phyloP scores from a whole-genome alignment of 2,329 filamentous ascomycete species.

The Drechslerella stenobrocha region DNA sequence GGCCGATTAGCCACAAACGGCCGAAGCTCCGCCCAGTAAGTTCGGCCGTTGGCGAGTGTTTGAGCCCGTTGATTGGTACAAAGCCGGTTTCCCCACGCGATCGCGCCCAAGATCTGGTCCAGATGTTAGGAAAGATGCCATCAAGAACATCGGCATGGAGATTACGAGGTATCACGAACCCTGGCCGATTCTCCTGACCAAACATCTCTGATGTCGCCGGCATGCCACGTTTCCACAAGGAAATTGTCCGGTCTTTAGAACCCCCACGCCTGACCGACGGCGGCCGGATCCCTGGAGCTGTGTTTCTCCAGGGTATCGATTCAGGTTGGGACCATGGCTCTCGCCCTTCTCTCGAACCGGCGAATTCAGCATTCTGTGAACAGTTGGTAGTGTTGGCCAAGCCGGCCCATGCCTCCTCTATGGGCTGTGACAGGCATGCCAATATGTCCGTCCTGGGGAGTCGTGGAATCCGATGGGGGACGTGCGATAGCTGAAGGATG shows the following conservation, averaged over 20 bases:
- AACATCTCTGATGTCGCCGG: too few relatives aligned
- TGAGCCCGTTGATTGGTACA: constrained; percentile 31
- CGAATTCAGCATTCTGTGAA: too few relatives aligned
- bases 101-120: constrained; percentile 23
- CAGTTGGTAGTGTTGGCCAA: too few relatives aligned
- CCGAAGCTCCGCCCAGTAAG: neutral
- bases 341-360: too few relatives aligned
- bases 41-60: constrained; percentile 42
- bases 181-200: constrained; percentile 31
- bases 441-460: too few relatives aligned
- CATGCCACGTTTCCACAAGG: constrained; percentile 31
- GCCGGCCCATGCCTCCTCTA: too few relatives aligned
- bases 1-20: constrained; percentile 32
- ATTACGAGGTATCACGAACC: constrained; percentile 30
- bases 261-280: constrained; percentile 17
- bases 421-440: too few relatives aligned
- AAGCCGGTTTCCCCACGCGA: constrained; percentile 26
- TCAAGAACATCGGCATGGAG: neutral
- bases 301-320: neutral
- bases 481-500: too few relatives aligned
- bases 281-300: neutral
- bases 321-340: too few relatives aligned
- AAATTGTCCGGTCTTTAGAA: constrained; percentile 41
- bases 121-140: constrained; percentile 9
- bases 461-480: too few relatives aligned